Evolutionary conservation across 805 yeast species (phyloP), one percentile per base, ranked within the genome.

Genomic region (Saccharomycopsis selenospora): DNA sequence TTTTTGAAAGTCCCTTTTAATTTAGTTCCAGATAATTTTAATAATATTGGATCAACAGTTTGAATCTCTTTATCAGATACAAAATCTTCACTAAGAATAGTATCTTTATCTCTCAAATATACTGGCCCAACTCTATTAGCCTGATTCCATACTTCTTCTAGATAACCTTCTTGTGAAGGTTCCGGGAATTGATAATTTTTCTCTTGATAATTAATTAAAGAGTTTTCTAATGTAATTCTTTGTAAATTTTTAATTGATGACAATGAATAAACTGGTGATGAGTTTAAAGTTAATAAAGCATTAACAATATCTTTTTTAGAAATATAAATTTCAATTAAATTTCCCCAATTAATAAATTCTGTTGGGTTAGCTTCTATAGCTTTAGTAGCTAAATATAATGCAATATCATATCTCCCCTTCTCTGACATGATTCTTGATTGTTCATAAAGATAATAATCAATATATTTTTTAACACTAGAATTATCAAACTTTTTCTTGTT

Each of bases 321-420:
- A 17, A 83, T 71, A 57, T 86, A 80, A 29, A 79, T 74, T 52
- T 79, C 68, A 3, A 84, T 75, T 40, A 87, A 66, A 30, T 69
- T 67, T 50, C 75, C 76, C 96, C 96, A 87, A 25, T 83, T 68
- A 45, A 72, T 75, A 60, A 82, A 87, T 60, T 83, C 91, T 1
- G 86, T 70, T 0, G 95, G 95, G n/a, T 85, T 68, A 2, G 84
- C 70, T 45, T 75, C 69, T 17, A 84, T 79, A 3, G 89, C 76
- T 23, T 76, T 69, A 17, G 71, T 65, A 0, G 95, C 84, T 7
- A 82, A 65, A 20, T 69, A 63, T 14, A 77, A 61, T 0, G 95
- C 95, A 40, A 76, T 60, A 36, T 71, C 74, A 14, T 71, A 67
- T n/a, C 77, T 59, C 23, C 68, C 63, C 59, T 81, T 82, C 5